Evolutionary conservation across 495 filamentous ascomycete species (phyloP).

Genomic region (Xylaria castorea): DNA sequence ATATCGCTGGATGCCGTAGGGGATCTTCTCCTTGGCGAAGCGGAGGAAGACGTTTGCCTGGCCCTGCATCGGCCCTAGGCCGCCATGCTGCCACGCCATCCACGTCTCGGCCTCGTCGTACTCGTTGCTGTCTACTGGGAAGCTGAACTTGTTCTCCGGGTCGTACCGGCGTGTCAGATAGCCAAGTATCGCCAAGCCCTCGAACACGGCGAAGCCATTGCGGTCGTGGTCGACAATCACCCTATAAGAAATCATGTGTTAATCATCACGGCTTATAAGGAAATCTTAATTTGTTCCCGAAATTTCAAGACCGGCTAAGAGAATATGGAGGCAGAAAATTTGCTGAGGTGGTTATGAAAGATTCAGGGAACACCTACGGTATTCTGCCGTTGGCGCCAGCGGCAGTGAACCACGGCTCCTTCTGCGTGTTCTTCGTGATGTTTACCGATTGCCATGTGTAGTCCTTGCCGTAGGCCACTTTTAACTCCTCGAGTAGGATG

Average conservation of each 20-base stretch:
- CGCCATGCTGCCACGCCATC: constrained; percentile 64
- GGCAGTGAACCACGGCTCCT: constrained; percentile 68
- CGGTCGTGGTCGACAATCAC: constrained; percentile 75
- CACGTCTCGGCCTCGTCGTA: constrained; percentile 73
- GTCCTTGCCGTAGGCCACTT: constrained; percentile 58
- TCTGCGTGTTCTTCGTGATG: constrained; percentile 75
- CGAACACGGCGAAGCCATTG: constrained; percentile 70
- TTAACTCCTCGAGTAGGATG: constrained; percentile 82
- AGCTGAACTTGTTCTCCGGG: constrained; percentile 76
- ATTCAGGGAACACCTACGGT: constrained; percentile 46
- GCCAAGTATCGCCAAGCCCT: constrained; percentile 76
- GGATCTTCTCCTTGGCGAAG: constrained; percentile 76
- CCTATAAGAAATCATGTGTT: not conserved
- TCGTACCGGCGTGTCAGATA: constrained; percentile 83
- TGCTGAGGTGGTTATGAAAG: not conserved
- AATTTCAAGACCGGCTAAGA: not conserved
- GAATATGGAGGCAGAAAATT: not conserved
- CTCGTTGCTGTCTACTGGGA: constrained; percentile 70
- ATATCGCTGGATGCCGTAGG: constrained; percentile 80
- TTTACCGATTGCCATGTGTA: constrained; percentile 71
- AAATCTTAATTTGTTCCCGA: not conserved
- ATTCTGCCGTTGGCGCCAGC: constrained; percentile 90
- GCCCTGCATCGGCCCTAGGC: constrained; percentile 85
- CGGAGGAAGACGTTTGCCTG: constrained; percentile 86
- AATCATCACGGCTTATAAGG: not conserved